Percentiles rank a stretch among this genome's conserved stretches.
Conservation (phyloP, 192 early-diverging fungal species). For the Backusella westeae region DNA sequence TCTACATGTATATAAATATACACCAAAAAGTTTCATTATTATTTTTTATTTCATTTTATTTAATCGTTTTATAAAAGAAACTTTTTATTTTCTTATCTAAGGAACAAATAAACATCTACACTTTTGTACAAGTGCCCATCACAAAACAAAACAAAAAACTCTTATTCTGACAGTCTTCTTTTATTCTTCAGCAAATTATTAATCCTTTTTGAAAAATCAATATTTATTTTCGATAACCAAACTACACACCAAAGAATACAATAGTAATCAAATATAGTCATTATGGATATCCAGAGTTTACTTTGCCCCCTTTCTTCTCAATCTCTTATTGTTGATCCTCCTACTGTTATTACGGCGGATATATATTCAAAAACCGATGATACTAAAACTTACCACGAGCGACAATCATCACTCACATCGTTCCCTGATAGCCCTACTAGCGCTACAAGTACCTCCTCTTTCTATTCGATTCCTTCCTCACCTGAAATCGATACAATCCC, state of each 20-base stretch:
- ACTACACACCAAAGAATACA: background rate
- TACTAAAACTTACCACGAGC: background rate
- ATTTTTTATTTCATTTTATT: background rate
- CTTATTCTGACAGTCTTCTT: background rate
- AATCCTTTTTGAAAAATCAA: background rate
- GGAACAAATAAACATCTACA: background rate
- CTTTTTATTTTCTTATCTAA: background rate
- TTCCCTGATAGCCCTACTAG: constrained; percentile 9
- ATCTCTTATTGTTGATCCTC: background rate
- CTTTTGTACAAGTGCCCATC: constrained; percentile 2
- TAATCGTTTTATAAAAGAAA: background rate
- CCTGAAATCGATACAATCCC: background rate
- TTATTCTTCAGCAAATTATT: background rate
- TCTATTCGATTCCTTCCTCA: constrained; percentile 2
- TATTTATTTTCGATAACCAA: background rate
- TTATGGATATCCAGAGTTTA: constrained; percentile 18
- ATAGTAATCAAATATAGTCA: background rate
- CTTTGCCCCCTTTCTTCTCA: background rate
- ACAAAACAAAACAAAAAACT: background rate
- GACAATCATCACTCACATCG: background rate
- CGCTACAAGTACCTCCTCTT: background rate
- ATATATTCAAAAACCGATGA: background rate
- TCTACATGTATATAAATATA: background rate
- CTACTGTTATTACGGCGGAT: background rate
- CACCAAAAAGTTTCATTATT: background rate